phyloP scores from a whole-genome alignment of 768 basidiomycete species.

The Clavaria fumosa region DNA sequence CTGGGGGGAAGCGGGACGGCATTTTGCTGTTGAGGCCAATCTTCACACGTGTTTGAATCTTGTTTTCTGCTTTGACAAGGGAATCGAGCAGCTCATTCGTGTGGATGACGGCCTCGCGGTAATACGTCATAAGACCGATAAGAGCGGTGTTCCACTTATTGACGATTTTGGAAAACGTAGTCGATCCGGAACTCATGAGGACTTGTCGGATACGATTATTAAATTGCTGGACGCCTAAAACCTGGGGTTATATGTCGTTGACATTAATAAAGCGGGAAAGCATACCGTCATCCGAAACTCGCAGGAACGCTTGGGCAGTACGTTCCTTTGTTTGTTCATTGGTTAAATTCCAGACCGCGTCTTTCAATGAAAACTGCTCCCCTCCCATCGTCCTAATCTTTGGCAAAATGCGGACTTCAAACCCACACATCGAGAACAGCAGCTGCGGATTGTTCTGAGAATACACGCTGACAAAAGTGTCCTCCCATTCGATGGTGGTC shows the following conservation, averaged over 20 bases:
- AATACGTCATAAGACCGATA: conserved; percentile 95
- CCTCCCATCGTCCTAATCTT: conserved; percentile 92
- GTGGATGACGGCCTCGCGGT: conserved; percentile 94
- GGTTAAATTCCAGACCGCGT: conserved; percentile 92
- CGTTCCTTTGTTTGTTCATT: conserved; percentile 97
- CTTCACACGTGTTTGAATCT: conserved; percentile 99
- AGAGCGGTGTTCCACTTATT: conserved; percentile 97
- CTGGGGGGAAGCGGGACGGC: conserved; percentile 97
- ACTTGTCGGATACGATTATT: conserved; percentile 96
- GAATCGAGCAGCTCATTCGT: conserved; percentile 93
- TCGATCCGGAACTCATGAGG: conserved; percentile 95
- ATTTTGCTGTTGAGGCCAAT: conserved; percentile 99
- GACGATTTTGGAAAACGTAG: conserved; percentile 98
- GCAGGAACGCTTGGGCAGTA: conserved; percentile 93
- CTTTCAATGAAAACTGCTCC: conserved; percentile 93
- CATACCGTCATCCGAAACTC: conserved; percentile 86
- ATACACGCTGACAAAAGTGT: conserved; percentile 93
- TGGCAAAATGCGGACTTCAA: conserved; percentile 93
- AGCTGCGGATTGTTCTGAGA: conserved; percentile 96
- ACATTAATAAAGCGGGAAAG: conserved; percentile 4
- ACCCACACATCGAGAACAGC: conserved; percentile 98
- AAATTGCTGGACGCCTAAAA: conserved; percentile 78
- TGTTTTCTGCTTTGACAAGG: conserved; percentile 97
- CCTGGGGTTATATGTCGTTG: not conserved
- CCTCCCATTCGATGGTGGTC: conserved; percentile 99